Evolutionary conservation across 225 moss, liverwort and hornwort species (phyloP).

Genomic region (Polytrichum commune): DNA sequence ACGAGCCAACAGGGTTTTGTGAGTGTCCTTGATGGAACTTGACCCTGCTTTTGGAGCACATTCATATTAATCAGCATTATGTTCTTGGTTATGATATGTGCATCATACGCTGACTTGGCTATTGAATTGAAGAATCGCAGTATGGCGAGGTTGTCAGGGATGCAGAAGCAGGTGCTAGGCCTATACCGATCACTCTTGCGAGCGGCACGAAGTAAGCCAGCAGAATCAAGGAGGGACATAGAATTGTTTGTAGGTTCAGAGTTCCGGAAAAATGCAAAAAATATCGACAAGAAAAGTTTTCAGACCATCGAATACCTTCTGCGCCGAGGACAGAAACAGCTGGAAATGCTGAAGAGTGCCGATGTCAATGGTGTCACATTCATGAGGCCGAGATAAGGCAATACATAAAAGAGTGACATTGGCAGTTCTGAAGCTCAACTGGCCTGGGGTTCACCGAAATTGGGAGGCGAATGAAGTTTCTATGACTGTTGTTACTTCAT

Average conservation of each 20-base stretch:
- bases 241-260: slow-evolving; percentile 68
- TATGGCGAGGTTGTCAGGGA: slow-evolving; percentile 81
- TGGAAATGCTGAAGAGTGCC: slow-evolving; percentile 60
- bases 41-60: too few species aligned
- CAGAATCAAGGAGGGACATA: slow-evolving; percentile 60
- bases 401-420: slow-evolving; percentile 6
- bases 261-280: slow-evolving; percentile 69
- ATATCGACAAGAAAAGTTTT: slow-evolving; percentile 70
- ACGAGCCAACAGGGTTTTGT: too few species aligned
- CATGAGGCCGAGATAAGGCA: slow-evolving; percentile 27
- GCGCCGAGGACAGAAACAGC: slow-evolving; percentile 82
- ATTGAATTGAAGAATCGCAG: background rate
- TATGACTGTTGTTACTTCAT: too few species aligned
- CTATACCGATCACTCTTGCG: slow-evolving; percentile 78
- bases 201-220: slow-evolving; percentile 68
- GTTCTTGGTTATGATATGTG: too few species aligned
- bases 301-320: slow-evolving; percentile 75
- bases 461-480: background rate
- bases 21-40: too few species aligned
- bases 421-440: background rate
- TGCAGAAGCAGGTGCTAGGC: slow-evolving; percentile 88
- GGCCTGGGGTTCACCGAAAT: slow-evolving; percentile 10
- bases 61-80: too few species aligned
- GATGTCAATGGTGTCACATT: slow-evolving; percentile 69
- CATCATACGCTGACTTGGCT: too few species aligned